Base-by-base conservation (phyloP, 106 monocot species). In the Platanthera guangdongensis region DNA sequence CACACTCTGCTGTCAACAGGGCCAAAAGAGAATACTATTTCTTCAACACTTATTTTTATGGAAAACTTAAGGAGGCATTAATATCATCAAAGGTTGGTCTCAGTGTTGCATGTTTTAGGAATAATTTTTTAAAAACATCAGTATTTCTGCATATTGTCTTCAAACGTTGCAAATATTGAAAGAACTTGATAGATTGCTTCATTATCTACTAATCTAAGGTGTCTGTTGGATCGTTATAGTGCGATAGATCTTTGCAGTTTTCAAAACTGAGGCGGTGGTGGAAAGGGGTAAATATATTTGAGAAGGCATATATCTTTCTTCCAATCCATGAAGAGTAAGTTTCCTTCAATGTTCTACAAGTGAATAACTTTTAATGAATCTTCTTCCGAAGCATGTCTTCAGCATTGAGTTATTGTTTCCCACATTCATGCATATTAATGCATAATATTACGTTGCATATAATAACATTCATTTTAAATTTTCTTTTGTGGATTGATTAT, bases 1-100 rank as follows among this genome's bases (percentile, higher is more conserved):
- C 72, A 25, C 8, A 68, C 11, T 78, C 57, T 75, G 30, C 30
- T 45, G 51, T 46, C 19, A 72, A 54, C 45, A 81, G 63, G 59
- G 51, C 68, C 77, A 81, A 71, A 52, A 79, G 50, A 47, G 84
- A 83, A 22, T 86, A 82, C 47, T 80, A 93, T 80, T 84, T 93
- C 65, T 93, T 86, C 72, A 93, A 93, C 75, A 93, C 90, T 15
- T 93, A 88, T 70, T 93, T 93, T 77, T 93, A 88, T 75, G 82
- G 79, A 55, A 93, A 93, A 60, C 90, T 93, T 79, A 88, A 88
- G 79, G 86, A 93, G 79, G 88, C 88, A 47, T 65, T 86, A 39
- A 39, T 39, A 18, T 84, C 77, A 52, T 59, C 54, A 48, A 83
- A 79, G 93, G 93, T 93, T 75, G 72, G 50, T 8, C 71, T 57